These are phyloP conservation scores for Besnoitia besnoiti DNA, from an alignment of 169 alveolate genomes.

Conservation along the genomic window DNA sequence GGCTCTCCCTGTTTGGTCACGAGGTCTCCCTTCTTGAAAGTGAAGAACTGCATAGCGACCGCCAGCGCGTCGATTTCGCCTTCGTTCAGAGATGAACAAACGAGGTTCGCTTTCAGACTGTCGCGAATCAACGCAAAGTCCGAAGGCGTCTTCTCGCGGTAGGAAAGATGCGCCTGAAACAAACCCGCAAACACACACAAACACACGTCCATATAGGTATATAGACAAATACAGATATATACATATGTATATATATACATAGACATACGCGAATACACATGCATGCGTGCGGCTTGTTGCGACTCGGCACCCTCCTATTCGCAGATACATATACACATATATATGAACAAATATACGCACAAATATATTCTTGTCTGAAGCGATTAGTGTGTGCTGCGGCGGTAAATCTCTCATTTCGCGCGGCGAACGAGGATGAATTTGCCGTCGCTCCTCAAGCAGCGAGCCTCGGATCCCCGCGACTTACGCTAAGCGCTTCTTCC, in stretches of 20 bases:
- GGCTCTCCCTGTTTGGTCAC: slow-evolving; percentile 87
- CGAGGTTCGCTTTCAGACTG: slow-evolving; percentile 85
- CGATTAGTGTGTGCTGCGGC: not conserved
- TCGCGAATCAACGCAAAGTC: slow-evolving; percentile 81
- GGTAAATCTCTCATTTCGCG: too few species aligned
- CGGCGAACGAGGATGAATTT: too few species aligned
- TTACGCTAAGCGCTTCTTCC: slow-evolving; percentile 15
- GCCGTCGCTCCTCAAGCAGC: too few species aligned
- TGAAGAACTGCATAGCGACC: slow-evolving; percentile 87
- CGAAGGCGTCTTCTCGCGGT: slow-evolving; percentile 64
- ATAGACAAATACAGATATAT: not conserved
- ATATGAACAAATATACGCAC: too few species aligned
- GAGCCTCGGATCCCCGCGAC: too few species aligned
- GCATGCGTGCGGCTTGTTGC: not conserved
- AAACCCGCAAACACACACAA: not conserved
- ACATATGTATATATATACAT: not conserved
- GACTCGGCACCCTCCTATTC: not conserved
- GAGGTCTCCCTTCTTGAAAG: slow-evolving; percentile 82
- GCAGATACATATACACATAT: too few species aligned
- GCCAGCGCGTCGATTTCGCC: slow-evolving; percentile 87
- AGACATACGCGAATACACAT: not conserved
- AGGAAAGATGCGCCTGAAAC: slow-evolving; percentile 40
- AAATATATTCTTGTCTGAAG: too few species aligned
- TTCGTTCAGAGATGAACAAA: slow-evolving; percentile 86
- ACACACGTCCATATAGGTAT: not conserved